Conservation (phyloP, 2,329 filamentous ascomycete genomes). For the Paraphaeosphaeria sporulosa region DNA sequence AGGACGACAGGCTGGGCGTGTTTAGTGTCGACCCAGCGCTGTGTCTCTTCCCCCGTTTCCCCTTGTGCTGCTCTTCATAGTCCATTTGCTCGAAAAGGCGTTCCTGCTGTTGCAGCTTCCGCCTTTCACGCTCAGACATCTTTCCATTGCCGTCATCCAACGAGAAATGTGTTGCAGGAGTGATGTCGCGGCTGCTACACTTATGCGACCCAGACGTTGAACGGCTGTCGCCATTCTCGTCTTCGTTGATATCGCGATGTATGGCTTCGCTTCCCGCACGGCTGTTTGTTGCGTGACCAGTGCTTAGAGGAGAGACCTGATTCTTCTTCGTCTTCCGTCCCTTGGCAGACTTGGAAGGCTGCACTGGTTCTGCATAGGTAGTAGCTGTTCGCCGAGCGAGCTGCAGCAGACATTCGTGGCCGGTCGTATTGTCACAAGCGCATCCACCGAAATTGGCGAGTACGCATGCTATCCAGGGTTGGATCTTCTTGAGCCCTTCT, state of each 20-base stretch:
- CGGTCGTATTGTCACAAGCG: constrained; percentile 66
- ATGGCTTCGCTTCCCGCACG: constrained; percentile 66
- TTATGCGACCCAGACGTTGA: constrained; percentile 66
- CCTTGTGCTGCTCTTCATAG: constrained; percentile 61
- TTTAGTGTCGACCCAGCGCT: constrained; percentile 63
- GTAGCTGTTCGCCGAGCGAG: constrained; percentile 43
- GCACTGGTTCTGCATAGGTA: constrained; percentile 30
- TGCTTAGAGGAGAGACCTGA: constrained; percentile 63
- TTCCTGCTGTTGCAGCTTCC: constrained; percentile 69
- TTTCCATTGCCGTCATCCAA: constrained; percentile 58
- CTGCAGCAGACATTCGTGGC: constrained; percentile 47
- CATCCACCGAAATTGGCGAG: constrained; percentile 82
- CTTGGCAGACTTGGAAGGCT: constrained; percentile 51
- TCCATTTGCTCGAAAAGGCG: constrained; percentile 69
- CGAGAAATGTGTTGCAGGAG: constrained; percentile 62
- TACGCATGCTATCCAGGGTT: constrained; percentile 73
- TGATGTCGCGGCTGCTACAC: constrained; percentile 67
- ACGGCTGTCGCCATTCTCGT: constrained; percentile 63
- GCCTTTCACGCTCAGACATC: constrained; percentile 67
- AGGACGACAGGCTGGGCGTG: constrained; percentile 56
- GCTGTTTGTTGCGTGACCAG: constrained; percentile 62
- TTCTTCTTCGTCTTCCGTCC: constrained; percentile 58
- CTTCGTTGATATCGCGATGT: constrained; percentile 59
- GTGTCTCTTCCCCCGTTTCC: constrained; percentile 64
- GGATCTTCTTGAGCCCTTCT: constrained; percentile 64